Conservation (phyloP, 805 yeast genomes). For the Lipomyces starkeyi region DNA sequence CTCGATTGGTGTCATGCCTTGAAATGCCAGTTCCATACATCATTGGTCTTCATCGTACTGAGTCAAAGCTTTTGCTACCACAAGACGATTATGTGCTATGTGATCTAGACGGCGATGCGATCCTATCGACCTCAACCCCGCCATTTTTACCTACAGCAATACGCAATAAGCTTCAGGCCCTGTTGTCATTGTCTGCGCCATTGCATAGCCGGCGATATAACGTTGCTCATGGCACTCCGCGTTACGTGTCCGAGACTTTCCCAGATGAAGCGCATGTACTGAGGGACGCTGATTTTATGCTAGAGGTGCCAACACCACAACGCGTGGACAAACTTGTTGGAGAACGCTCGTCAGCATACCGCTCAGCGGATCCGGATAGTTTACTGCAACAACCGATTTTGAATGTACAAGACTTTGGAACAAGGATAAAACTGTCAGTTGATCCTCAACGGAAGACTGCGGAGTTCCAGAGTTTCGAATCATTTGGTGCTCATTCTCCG, state of each 20-base stretch:
- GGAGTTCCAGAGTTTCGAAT: conserved; percentile 6
- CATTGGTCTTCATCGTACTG: conserved; percentile 31
- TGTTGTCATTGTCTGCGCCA: conserved; percentile 28
- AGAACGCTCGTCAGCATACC: conserved; percentile 19
- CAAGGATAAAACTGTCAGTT: not conserved
- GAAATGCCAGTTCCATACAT: conserved; percentile 39
- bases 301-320: conserved; percentile 13
- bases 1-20: conserved; percentile 33
- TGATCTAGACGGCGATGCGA: conserved; percentile 32
- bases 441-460: not conserved
- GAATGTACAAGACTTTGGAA: conserved; percentile 12
- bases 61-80: conserved; percentile 11
- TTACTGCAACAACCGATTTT: conserved; percentile 11
- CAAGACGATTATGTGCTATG: conserved; percentile 33
- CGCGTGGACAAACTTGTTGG: conserved; percentile 9
- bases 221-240: conserved; percentile 29
- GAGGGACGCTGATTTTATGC: conserved; percentile 14
- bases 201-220: conserved; percentile 23
- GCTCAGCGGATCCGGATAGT: conserved; percentile 12
- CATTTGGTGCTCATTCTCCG: not conserved
- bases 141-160: conserved; percentile 28
- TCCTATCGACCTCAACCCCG: conserved; percentile 15
- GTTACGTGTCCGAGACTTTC: conserved; percentile 28
- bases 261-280: conserved; percentile 22
- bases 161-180: conserved; percentile 24